Percentiles rank a stretch among this genome's conserved stretches.
Evolutionary conservation across 441 rosid genomes (phyloP).

Genomic region (Brassica balearica): DNA sequence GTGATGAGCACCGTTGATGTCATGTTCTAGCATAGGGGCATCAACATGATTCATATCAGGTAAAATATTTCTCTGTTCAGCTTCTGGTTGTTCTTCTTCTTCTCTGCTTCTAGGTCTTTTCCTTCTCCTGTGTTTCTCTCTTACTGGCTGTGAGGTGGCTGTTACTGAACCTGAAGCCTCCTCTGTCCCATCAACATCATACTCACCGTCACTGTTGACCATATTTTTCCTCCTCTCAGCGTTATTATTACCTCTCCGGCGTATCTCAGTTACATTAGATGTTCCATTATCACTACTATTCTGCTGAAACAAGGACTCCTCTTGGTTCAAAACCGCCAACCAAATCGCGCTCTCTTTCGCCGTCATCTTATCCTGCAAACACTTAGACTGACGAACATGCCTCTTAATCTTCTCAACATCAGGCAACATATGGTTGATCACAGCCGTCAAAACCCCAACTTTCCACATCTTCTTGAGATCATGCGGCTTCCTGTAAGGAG

Average conservation of each 20-base stretch:
- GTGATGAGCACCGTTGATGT: constrained; percentile 49
- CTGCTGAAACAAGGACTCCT: constrained; percentile 74
- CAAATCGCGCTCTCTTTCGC: constrained; percentile 99
- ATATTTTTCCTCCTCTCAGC: constrained; percentile 57
- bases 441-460: constrained; percentile 94
- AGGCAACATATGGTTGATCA: constrained; percentile 97
- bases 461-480: constrained; percentile 99
- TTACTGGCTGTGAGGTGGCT: constrained; percentile 27
- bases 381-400: constrained; percentile 91
- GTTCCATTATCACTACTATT: constrained; percentile 88
- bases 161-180: constrained; percentile 66
- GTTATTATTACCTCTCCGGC: constrained; percentile 45
- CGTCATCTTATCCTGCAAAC: constrained; percentile 99
- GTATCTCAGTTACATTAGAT: constrained; percentile 78
- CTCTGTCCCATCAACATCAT: constrained; percentile 70
- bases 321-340: constrained; percentile 88
- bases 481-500: constrained; percentile 92
- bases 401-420: constrained; percentile 91
- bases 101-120: constrained; percentile 52
- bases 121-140: constrained; percentile 51
- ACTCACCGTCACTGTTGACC: constrained; percentile 75
- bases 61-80: constrained; percentile 50
- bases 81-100: constrained; percentile 47
- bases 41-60: constrained; percentile 68
- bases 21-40: constrained; percentile 49